Evolutionary conservation across 2,329 filamentous ascomycete genomes (phyloP).

Genomic region (Botrytis tulipae): DNA sequence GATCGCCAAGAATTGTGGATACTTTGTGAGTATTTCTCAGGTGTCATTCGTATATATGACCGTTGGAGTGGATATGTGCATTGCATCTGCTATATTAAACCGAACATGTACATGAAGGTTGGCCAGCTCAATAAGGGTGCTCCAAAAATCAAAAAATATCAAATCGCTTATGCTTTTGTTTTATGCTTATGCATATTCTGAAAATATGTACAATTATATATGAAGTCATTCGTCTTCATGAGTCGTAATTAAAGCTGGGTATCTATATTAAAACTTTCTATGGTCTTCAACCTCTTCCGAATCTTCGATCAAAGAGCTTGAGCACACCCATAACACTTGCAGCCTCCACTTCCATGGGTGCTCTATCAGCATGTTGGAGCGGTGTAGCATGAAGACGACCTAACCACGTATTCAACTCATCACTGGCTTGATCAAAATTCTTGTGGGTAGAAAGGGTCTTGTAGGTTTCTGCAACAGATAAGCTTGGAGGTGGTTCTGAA

Average conservation of each 20-base stretch:
- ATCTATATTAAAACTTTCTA: slow-evolving; percentile 4
- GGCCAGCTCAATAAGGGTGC: neutral
- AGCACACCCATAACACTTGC: slow-evolving; percentile 84
- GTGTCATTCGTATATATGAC: neutral
- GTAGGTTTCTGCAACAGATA: slow-evolving; percentile 75
- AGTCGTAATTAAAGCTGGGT: slow-evolving; percentile 11
- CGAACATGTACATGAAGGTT: neutral
- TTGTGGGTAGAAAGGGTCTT: slow-evolving; percentile 75
- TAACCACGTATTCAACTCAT: slow-evolving; percentile 74
- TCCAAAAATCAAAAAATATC: neutral
- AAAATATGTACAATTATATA: slow-evolving; percentile 9
- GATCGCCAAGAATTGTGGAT: slow-evolving; percentile 15
- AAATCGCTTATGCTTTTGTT: slow-evolving; percentile 2
- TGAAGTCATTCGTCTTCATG: slow-evolving; percentile 15
- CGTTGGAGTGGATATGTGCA: slow-evolving; percentile 4
- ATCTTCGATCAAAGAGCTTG: slow-evolving; percentile 75
- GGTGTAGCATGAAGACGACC: slow-evolving; percentile 65
- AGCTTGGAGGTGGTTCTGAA: slow-evolving; percentile 44
- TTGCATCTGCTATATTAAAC: neutral
- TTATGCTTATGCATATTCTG: neutral
- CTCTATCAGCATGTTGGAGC: slow-evolving; percentile 40
- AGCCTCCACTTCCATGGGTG: slow-evolving; percentile 75
- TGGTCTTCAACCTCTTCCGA: slow-evolving; percentile 48
- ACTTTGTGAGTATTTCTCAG: neutral
- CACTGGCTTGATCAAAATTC: slow-evolving; percentile 70